These are phyloP conservation scores for Ophiostoma fasciatum DNA, from an alignment of 2,329 filamentous ascomycete genomes.

Conservation along the genomic window DNA sequence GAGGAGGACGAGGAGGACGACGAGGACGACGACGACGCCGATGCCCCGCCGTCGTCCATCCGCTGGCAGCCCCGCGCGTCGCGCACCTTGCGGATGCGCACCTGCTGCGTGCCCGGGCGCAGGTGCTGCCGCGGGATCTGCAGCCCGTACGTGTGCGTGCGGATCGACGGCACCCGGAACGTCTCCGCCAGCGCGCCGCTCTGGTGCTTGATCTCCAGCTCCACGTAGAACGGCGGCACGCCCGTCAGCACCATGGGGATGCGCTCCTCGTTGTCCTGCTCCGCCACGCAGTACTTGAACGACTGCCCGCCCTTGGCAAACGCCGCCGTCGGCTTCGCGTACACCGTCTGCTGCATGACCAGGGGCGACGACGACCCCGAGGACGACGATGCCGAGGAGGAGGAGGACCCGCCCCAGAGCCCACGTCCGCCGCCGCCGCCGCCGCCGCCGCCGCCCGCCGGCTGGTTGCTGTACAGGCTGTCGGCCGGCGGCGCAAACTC, in stretches of 20 bases:
- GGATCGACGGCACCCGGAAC: constrained; percentile 68
- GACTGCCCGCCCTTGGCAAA: constrained; percentile 82
- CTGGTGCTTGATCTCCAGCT: constrained; percentile 87
- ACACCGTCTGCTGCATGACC: constrained; percentile 66
- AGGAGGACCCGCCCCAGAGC: too few relatives aligned
- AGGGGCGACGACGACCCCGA: constrained; percentile 31
- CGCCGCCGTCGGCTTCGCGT: constrained; percentile 64
- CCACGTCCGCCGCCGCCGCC: too few relatives aligned
- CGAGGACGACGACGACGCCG: constrained; percentile 25
- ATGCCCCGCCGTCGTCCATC: constrained; percentile 23
- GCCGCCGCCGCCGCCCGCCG: constrained; percentile 11
- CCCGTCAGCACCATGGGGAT: constrained; percentile 81
- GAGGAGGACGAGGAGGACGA: not conserved
- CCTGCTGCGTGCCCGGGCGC: constrained; percentile 74
- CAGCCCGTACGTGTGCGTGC: constrained; percentile 58
- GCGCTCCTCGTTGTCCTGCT: constrained; percentile 65
- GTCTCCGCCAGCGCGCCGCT: constrained; percentile 65
- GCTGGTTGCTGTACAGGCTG: constrained; percentile 66
- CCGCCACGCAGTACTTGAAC: constrained; percentile 88
- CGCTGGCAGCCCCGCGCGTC: constrained; percentile 78
- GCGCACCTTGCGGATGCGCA: constrained; percentile 79
- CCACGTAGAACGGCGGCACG: constrained; percentile 73
- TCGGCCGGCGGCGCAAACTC: constrained; percentile 72
- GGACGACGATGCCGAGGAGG: too few relatives aligned
- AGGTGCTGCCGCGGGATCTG: constrained; percentile 73